Conservation (phyloP, 257 asterid genomes). For the Solanum stenotomum region DNA sequence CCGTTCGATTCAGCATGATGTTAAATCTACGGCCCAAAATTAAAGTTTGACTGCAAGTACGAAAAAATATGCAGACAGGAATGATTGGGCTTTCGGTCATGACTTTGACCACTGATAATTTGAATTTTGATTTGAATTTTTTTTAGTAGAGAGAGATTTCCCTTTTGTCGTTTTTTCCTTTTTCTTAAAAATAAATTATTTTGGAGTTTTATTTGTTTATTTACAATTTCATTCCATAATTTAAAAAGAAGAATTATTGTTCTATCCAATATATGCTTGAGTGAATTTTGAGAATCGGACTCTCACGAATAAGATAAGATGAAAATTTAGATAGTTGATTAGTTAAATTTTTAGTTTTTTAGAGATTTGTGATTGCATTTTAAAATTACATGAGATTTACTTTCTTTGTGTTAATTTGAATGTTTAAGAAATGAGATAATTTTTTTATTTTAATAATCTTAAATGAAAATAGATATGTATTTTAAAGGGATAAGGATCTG, state of each 20-base stretch:
- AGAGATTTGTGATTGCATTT: too few species aligned
- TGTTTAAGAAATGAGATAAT: too few species aligned
- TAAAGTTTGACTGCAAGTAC: slow-evolving; percentile 26
- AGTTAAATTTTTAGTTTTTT: not conserved
- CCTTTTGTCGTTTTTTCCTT: not conserved
- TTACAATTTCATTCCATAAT: not conserved
- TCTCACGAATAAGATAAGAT: too few species aligned
- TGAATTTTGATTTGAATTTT: not conserved
- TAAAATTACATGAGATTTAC: too few species aligned
- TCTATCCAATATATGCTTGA: not conserved
- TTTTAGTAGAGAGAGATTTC: not conserved
- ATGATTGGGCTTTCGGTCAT: slow-evolving; percentile 27
- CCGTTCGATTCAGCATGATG: slow-evolving; percentile 2
- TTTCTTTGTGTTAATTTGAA: too few species aligned
- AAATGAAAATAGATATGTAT: too few species aligned
- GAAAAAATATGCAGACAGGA: slow-evolving; percentile 13
- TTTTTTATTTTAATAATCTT: too few species aligned
- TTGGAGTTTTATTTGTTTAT: not conserved
- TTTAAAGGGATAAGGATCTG: too few species aligned
- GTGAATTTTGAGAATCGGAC: not conserved
- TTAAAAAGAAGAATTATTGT: not conserved
- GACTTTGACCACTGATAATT: slow-evolving; percentile 21
- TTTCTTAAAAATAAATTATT: not conserved
- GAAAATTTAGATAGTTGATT: not conserved
- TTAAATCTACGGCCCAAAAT: not conserved